Base-by-base conservation (phyloP, 306 rosid species). In the Cucurbita pepo region DNA sequence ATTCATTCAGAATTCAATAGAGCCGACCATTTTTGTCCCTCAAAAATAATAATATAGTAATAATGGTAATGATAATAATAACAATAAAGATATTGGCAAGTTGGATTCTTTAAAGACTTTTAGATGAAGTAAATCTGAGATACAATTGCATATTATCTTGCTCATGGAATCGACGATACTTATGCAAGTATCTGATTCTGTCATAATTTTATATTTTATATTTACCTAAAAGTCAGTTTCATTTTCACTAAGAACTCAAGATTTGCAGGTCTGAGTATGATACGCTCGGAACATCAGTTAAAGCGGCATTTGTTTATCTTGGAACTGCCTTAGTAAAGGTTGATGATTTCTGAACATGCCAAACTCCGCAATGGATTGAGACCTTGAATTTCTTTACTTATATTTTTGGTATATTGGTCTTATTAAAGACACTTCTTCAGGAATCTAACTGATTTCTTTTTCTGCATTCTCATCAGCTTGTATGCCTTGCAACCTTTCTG, bases 291-390 rank as follows among this genome's bases (percentile, higher is more conserved):
- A 95, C 99, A 73, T 95, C 99, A 16, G 64, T 91, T 54, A 95
- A 91, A 82, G 76, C 99, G 5, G 91, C 97, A 3, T 78, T 91
- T 76, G 99, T 95, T 82, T 95, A 95, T 82, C 96, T 95, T 37
- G 97, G 91, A 4, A 91, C 99, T 3, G 99, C 97, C 63, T 82
- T 95, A 61, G 89, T 95, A 5, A 95, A 95, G 97, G 99, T 91
- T 75, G 47, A 80, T 76, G 64, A 59, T 91, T 77, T 51, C 80
- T 75, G 63, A 64, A 61, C 71, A 14, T 56, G 34, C 74, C 47
- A 1, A 48, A 34, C 11, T 50, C 74, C 58, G 3, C 14, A 34
- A 11, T 50, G 15, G 19, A 22, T 15, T 30, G 16, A 8, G 44
- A 69, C 58, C 74, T 51, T 37, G 45, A 8, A 36, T 25, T 58